Evolutionary conservation across 352 stramenopile species (phyloP).

Genomic region (Pythium coloratum): DNA sequence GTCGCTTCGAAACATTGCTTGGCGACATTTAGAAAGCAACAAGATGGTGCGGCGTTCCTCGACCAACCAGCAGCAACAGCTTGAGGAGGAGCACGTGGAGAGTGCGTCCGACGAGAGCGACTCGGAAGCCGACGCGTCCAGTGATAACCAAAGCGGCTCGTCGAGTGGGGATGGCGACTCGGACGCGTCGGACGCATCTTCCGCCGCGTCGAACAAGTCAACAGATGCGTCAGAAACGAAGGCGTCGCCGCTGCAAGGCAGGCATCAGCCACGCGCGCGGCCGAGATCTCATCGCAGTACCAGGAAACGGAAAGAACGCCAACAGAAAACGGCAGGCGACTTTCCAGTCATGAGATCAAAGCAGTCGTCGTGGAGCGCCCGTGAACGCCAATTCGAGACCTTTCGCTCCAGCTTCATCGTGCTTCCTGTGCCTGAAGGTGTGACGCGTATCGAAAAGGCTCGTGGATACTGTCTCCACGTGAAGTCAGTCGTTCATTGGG

Average conservation of each 20-base stretch:
- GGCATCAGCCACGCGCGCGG: not conserved
- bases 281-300: not conserved
- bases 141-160: not conserved
- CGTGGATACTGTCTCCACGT: conserved; percentile 66
- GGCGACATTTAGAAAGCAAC: not conserved
- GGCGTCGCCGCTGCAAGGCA: not conserved
- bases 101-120: conserved; percentile 3
- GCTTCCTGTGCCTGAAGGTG: conserved; percentile 58
- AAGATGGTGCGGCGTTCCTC: conserved; percentile 9
- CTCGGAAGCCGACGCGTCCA: not conserved
- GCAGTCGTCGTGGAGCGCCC: conserved; percentile 45
- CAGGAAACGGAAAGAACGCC: not conserved
- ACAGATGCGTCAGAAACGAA: not conserved
- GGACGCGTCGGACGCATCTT: conserved; percentile 1
- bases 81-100: not conserved
- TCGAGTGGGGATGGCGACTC: conserved; percentile 10
- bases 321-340: not conserved
- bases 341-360: not conserved
- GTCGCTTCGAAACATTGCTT: not conserved
- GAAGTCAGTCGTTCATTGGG: conserved; percentile 67
- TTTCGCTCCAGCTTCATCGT: conserved; percentile 65
- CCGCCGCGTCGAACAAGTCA: conserved; percentile 6
- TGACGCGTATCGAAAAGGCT: conserved; percentile 52
- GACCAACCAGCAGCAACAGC: conserved; percentile 1
- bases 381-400: conserved; percentile 78